These are phyloP conservation scores for Pythium grandisporangium DNA, from an alignment of 352 stramenopile genomes.

Conservation along the genomic window DNA sequence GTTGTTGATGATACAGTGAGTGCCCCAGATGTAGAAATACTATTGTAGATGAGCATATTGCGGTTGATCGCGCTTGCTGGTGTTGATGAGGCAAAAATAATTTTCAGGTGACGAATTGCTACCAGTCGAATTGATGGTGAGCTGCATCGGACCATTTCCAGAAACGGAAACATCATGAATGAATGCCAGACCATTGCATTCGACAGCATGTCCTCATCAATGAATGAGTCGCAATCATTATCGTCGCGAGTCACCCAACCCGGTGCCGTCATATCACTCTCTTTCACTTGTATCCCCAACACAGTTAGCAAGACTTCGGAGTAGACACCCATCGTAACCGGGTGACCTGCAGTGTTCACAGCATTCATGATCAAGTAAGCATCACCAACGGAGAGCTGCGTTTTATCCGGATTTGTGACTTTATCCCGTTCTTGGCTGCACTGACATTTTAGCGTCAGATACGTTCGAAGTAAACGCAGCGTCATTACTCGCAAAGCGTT, in stretches of 20 bases:
- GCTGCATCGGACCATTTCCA: slow-evolving; percentile 18
- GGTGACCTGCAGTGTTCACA: slow-evolving; percentile 51
- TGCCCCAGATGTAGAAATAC: slow-evolving; percentile 57
- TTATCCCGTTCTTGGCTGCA: slow-evolving; percentile 56
- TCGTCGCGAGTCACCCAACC: slow-evolving; percentile 6
- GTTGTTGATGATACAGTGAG: slow-evolving; percentile 68
- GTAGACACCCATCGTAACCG: slow-evolving; percentile 72
- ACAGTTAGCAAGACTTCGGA: slow-evolving; percentile 71
- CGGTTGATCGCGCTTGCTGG: slow-evolving; percentile 59
- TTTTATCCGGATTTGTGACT: slow-evolving; percentile 55
- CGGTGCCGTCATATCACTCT: slow-evolving; percentile 13
- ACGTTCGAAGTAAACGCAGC: slow-evolving; percentile 65
- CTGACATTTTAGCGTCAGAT: slow-evolving; percentile 69
- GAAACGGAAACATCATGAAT: slow-evolving; percentile 20
- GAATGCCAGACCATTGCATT: slow-evolving; percentile 18
- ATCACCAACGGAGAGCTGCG: slow-evolving; percentile 68
- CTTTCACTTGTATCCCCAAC: slow-evolving; percentile 55
- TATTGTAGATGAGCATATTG: slow-evolving; percentile 70
- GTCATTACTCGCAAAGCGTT: slow-evolving; percentile 77
- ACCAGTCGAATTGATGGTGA: slow-evolving; percentile 20
- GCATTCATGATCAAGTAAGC: slow-evolving; percentile 77
- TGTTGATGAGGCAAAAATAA: slow-evolving; percentile 20
- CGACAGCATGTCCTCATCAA: slow-evolving; percentile 16
- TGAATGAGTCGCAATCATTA: slow-evolving; percentile 15
- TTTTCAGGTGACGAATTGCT: slow-evolving; percentile 19